Percentiles rank a stretch among this genome's conserved stretches.
Conservation (phyloP, 2,329 filamentous ascomycete genomes). For the Daldinia sp. region DNA sequence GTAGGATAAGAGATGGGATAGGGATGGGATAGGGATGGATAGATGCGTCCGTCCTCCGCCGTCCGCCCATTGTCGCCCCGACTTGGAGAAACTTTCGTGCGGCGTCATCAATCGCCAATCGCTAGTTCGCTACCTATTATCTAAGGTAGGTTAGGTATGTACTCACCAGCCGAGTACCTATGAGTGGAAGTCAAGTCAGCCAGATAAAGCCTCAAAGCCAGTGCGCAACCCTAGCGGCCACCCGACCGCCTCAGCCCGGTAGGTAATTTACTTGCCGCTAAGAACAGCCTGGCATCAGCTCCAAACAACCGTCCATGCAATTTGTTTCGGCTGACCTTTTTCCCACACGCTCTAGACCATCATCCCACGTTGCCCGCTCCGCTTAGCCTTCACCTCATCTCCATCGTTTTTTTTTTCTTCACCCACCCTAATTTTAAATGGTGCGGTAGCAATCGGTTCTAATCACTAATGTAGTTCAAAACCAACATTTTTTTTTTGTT, state of each 20-base stretch:
- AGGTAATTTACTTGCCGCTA: slow-evolving; percentile 45
- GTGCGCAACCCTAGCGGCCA: slow-evolving; percentile 24
- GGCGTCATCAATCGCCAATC: background rate
- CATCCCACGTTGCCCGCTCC: slow-evolving; percentile 36
- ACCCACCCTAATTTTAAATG: slow-evolving; percentile 39
- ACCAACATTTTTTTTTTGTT: slow-evolving; percentile 11
- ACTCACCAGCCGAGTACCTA: background rate
- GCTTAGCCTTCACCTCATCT: slow-evolving; percentile 40
- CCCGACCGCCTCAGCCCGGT: slow-evolving; percentile 42
- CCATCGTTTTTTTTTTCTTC: slow-evolving; percentile 22
- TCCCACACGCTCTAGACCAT: slow-evolving; percentile 42
- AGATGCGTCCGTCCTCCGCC: slow-evolving; percentile 14
- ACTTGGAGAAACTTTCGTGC: slow-evolving; percentile 30
- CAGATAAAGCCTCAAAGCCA: slow-evolving; percentile 39
- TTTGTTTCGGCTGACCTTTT: slow-evolving; percentile 41
- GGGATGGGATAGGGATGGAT: background rate
- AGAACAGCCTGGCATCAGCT: slow-evolving; percentile 43
- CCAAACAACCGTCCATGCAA: slow-evolving; percentile 39
- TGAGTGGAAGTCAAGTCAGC: slow-evolving; percentile 8
- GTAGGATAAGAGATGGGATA: slow-evolving; percentile 7
- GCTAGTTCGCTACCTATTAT: background rate
- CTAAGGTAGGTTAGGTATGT: no score
- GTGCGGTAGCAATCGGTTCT: slow-evolving; percentile 37
- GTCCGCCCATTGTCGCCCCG: slow-evolving; percentile 18
- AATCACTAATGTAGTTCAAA: slow-evolving; percentile 16